Base-by-base conservation (phyloP, 2,329 filamentous ascomycete genomes). In the Apiospora malaysiana region DNA sequence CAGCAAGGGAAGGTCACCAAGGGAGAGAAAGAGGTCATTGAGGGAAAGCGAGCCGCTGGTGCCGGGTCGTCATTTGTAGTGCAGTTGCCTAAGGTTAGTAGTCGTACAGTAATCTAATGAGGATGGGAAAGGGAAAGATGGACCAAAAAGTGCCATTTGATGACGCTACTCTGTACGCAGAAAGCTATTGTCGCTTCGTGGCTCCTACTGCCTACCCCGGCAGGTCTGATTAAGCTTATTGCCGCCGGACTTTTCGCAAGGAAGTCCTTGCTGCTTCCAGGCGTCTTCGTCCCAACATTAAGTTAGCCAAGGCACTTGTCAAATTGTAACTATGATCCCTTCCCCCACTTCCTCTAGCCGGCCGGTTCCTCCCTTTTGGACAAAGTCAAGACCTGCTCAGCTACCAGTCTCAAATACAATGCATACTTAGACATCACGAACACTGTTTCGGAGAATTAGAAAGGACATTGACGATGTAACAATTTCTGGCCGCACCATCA, bases 181-280 rank as follows among this genome's bases (percentile, higher is more conserved):
- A 32, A 32, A 32, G 32, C 32, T 6, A 32, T 6, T 32, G 6
- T 6, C 32, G 32, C 32, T n/a, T n/a, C n/a, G n/a, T 40, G 37
- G 37, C 37, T 40, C 37, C 37, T 40, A 5, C 37, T 40, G 37
- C 37, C 42, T 42, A 10, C 40, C 40, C 40, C 51, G 51, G 51
- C 9, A 59, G 56, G 56, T 63, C 56, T n/a, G 40, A n/a, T 40
- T 40, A 63, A 63, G 56, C 56, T 63, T 4, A 63, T n/a, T 12
- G 4, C 32, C 32, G 27, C 18, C 8, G 37, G 56, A 21, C 8
- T 4, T 63, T 9, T 40, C 16, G 56, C 56, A 63, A 63, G 56
- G 56, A 40, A 37, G 32, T 21, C 56, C 56, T 40, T 63, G 56
- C 18, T 63, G 32, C 16, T 45, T 23, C n/a, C n/a, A n/a, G n/a